A percentile compares a stretch with the other conserved stretches of the same genome.
These are phyloP conservation scores for Durio zibethinus DNA, from an alignment of 345 rosid genomes.

Conservation along the genomic window DNA sequence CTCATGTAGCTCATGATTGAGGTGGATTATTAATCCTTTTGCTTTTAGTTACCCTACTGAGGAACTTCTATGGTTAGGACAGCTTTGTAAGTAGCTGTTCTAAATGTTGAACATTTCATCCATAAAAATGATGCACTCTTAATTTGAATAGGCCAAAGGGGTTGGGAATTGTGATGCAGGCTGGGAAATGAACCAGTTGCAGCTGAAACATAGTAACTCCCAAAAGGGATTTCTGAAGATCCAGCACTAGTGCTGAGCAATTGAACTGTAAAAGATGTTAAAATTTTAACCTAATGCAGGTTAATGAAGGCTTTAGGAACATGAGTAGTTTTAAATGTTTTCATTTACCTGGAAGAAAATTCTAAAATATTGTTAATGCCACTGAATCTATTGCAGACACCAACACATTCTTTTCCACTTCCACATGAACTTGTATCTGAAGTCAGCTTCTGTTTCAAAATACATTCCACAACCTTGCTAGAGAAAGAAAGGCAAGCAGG, in stretches of 20 bases:
- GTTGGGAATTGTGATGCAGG: neutral
- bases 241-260: neutral
- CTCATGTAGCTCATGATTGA: neutral
- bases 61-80: neutral
- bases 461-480: slow-evolving; percentile 30
- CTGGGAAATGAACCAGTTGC: neutral
- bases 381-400: neutral
- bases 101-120: neutral
- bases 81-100: neutral
- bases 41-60: neutral
- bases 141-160: neutral
- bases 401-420: slow-evolving; percentile 15
- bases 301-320: neutral
- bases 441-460: slow-evolving; percentile 31
- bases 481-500: slow-evolving; percentile 27
- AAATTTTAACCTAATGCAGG: neutral
- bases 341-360: slow-evolving; percentile 42
- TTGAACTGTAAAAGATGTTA: neutral
- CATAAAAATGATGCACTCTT: neutral
- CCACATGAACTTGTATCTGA: slow-evolving; percentile 20
- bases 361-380: slow-evolving; percentile 17
- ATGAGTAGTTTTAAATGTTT: neutral
- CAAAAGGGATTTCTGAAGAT: neutral
- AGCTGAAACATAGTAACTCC: neutral
- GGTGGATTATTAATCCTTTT: neutral